A percentile compares a stretch with the other conserved stretches of the same genome.
phyloP scores from a whole-genome alignment of 164 flowering plant genomes.

The Buxus sempervirens region DNA sequence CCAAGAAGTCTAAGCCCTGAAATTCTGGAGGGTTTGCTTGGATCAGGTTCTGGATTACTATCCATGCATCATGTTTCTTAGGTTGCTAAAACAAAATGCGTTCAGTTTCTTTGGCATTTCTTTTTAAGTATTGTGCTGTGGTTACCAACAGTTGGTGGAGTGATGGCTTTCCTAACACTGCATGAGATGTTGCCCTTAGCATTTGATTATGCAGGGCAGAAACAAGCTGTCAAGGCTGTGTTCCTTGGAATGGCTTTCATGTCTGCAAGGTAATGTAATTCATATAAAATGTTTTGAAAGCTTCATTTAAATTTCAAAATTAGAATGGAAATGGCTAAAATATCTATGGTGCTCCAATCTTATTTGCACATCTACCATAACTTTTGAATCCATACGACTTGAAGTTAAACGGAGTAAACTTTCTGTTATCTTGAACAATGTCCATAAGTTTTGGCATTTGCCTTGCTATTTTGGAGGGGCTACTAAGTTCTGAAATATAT shows the following conservation, averaged over 20 bases:
- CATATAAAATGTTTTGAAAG: neutral
- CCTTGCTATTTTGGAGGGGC: neutral
- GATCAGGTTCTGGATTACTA: slow-evolving; percentile 55
- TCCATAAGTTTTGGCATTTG: neutral
- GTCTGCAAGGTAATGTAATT: slow-evolving; percentile 79
- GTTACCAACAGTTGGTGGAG: slow-evolving; percentile 81
- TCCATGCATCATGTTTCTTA: neutral
- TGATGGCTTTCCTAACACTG: slow-evolving; percentile 95
- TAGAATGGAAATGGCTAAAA: neutral
- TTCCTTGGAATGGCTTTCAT: slow-evolving; percentile 97
- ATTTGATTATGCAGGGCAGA: slow-evolving; percentile 94
- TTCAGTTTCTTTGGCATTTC: neutral
- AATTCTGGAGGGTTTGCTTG: slow-evolving; percentile 88
- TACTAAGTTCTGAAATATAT: no score
- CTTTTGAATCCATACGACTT: neutral
- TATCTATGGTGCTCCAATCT: neutral
- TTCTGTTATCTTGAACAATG: neutral
- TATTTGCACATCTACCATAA: no score
- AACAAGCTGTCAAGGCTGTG: slow-evolving; percentile 94
- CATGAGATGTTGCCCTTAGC: slow-evolving; percentile 98
- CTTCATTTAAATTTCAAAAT: neutral
- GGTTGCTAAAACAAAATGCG: neutral
- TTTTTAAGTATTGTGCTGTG: neutral
- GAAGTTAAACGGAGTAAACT: no score
- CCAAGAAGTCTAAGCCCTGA: slow-evolving; percentile 89